phyloP scores from a whole-genome alignment of 176 grass and related monocot species.

The Phoenix dactylifera region DNA sequence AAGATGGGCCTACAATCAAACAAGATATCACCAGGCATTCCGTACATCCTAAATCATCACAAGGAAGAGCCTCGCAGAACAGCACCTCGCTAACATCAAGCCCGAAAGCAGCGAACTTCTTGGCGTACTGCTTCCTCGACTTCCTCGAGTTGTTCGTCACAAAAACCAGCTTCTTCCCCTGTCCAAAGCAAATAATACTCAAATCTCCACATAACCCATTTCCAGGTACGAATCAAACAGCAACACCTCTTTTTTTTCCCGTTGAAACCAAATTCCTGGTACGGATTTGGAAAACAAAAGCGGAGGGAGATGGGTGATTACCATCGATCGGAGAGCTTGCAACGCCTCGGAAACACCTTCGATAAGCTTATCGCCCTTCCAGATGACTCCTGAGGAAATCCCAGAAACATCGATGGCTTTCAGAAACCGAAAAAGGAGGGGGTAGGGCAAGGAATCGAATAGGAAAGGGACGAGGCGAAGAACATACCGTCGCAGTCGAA shows the following conservation, averaged over 20 bases:
- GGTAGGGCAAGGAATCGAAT: neutral
- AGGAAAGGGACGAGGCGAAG: neutral
- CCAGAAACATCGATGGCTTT: neutral
- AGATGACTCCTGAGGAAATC: slow-evolving; percentile 56
- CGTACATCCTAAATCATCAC: too few relatives aligned
- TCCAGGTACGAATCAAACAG: neutral
- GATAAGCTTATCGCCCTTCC: slow-evolving; percentile 88
- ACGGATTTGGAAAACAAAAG: neutral
- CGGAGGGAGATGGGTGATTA: slow-evolving; percentile 7
- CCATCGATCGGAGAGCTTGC: slow-evolving; percentile 54
- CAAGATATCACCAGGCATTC: too few relatives aligned
- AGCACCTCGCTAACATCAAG: slow-evolving; percentile 75
- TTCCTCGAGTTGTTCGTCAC: slow-evolving; percentile 91
- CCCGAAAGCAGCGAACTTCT: slow-evolving; percentile 75
- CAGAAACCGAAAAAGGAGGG: neutral
- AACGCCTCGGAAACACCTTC: slow-evolving; percentile 61
- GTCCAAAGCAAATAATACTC: slow-evolving; percentile 19
- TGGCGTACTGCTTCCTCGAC: slow-evolving; percentile 69
- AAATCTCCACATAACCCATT: neutral
- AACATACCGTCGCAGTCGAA: slow-evolving; percentile 78
- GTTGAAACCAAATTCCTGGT: neutral
- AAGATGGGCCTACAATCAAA: too few relatives aligned
- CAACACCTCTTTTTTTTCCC: neutral
- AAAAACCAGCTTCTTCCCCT: slow-evolving; percentile 93
- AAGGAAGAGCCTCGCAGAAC: too few relatives aligned